Percentiles rank a stretch among this genome's conserved stretches.
These are phyloP conservation scores for Solanum paucissectum DNA, from an alignment of 257 asterid genomes.

Conservation along the genomic window DNA sequence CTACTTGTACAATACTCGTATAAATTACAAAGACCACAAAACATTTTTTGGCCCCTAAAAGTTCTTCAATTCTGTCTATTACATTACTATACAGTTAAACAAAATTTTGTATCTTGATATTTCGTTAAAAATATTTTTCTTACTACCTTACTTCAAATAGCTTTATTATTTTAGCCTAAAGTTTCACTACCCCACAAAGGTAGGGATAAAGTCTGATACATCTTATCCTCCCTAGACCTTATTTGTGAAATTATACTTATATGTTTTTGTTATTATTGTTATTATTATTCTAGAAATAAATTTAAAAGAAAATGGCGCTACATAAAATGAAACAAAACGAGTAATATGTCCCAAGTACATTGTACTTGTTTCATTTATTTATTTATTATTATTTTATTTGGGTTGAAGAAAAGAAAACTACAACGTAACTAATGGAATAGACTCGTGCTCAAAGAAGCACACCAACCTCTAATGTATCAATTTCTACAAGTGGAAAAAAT, in stretches of 20 bases:
- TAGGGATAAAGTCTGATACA: too few species aligned
- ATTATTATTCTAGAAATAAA: background rate
- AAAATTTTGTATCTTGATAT: too few species aligned
- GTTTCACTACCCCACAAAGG: too few species aligned
- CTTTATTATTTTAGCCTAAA: too few species aligned
- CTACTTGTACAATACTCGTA: background rate
- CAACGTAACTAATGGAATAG: background rate
- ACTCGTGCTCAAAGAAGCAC: background rate
- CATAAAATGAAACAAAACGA: background rate
- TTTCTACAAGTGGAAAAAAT: background rate
- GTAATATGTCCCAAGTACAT: background rate
- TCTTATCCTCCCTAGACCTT: fast-evolving
- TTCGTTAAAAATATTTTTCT: too few species aligned
- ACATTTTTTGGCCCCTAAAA: background rate
- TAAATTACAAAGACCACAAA: background rate
- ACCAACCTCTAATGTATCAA: background rate
- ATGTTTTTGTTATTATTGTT: too few species aligned
- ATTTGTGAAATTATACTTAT: too few species aligned
- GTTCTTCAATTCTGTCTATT: too few species aligned
- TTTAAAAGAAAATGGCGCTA: background rate
- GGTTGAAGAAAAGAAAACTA: background rate
- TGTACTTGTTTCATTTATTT: background rate
- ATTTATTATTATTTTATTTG: background rate
- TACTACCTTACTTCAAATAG: too few species aligned
- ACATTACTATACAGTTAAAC: background rate